These are phyloP conservation scores for Verticillium klebahnii DNA, from an alignment of 2,329 filamentous ascomycete species.

Conservation along the genomic window DNA sequence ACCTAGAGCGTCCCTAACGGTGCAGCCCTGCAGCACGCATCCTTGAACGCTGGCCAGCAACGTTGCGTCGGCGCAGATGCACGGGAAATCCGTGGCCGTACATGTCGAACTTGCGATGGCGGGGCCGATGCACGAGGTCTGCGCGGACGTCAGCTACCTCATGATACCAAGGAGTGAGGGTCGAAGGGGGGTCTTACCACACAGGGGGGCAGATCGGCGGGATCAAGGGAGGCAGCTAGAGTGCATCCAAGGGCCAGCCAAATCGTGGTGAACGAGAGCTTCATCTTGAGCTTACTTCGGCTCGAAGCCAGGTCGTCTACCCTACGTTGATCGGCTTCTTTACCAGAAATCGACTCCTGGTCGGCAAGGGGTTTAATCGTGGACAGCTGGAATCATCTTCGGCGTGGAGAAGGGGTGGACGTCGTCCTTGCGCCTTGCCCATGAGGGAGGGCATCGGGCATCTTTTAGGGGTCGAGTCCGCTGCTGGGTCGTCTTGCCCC, in stretches of 20 bases:
- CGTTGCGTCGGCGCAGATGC: constrained; percentile 23
- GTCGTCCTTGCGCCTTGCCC: not conserved
- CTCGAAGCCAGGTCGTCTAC: not conserved
- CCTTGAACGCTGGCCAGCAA: constrained; percentile 17
- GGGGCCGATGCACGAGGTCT: not conserved
- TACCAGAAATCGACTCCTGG: not conserved
- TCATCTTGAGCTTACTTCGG: not conserved
- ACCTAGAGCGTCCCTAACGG: constrained; percentile 25
- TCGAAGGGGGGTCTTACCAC: not conserved
- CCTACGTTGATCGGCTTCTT: not conserved
- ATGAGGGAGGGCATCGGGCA: not conserved
- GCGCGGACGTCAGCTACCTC: not conserved
- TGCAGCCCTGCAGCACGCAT: constrained; percentile 22
- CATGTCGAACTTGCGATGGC: constrained; percentile 14
- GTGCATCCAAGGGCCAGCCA: not conserved
- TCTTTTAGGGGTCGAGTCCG: not conserved
- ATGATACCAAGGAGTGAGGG: too few species aligned
- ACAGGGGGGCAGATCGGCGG: not conserved
- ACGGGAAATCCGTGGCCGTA: constrained; percentile 17
- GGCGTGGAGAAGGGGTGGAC: not conserved
- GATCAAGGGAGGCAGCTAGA: not conserved
- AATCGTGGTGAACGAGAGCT: not conserved
- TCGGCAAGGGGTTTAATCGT: not conserved
- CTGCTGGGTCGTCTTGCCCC: not conserved
- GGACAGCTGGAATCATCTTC: not conserved